Percentiles rank a stretch among this genome's conserved stretches.
phyloP scores from a whole-genome alignment of 305 asterid genomes.

The Caryopteris hybrid region DNA sequence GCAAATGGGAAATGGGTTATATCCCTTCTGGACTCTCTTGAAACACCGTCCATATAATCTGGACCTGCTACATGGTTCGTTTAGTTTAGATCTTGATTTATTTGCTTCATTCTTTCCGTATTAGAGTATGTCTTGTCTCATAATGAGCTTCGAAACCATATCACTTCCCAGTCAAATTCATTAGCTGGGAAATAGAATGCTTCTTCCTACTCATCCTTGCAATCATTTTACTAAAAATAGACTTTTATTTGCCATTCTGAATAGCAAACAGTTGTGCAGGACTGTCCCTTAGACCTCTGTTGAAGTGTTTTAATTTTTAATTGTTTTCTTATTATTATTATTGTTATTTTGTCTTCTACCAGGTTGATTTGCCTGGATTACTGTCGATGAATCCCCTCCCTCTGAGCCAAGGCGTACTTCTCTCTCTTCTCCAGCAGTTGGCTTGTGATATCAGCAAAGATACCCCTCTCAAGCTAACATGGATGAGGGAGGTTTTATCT shows the following conservation, averaged over 20 bases:
- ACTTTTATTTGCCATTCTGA: not conserved
- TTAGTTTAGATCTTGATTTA: not conserved
- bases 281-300: too few relatives aligned
- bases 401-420: constrained; percentile 92
- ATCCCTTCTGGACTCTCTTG: not conserved
- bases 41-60: not conserved
- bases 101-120: not conserved
- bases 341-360: constrained; percentile 16
- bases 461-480: constrained; percentile 54
- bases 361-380: constrained; percentile 75
- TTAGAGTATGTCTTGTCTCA: not conserved
- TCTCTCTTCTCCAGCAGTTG: constrained; percentile 86
- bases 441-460: constrained; percentile 74
- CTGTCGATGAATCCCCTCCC: constrained; percentile 66
- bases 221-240: not conserved
- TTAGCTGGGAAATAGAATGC: not conserved
- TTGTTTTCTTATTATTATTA: too few relatives aligned
- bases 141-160: not conserved
- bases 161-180: not conserved
- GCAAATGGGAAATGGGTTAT: not conserved
- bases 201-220: not conserved
- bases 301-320: too few relatives aligned
- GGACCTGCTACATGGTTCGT: not conserved
- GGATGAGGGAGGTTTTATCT: constrained; percentile 83
- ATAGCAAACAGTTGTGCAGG: not conserved